Evolutionary conservation across 495 filamentous ascomycete genomes (phyloP).

Genomic region (Tetracladium setigerum): DNA sequence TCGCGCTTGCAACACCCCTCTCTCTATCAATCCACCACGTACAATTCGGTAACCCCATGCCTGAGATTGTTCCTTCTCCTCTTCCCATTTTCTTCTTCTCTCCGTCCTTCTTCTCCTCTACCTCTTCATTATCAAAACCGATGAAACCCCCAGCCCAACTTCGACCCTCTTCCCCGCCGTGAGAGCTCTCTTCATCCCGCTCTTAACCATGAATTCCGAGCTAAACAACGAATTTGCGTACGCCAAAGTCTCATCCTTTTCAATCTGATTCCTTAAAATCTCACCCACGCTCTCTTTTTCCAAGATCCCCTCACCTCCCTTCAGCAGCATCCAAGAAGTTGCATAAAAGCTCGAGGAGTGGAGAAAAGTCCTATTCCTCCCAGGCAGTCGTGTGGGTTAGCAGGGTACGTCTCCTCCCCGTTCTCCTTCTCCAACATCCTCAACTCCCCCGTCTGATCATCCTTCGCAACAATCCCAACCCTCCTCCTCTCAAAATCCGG

Average conservation of each 20-base stretch:
- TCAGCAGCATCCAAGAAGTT: conserved; percentile 6
- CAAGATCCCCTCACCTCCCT: conserved; percentile 4
- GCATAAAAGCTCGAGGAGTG: conserved; percentile 9
- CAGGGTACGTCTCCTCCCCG: too few relatives aligned
- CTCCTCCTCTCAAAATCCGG: too few relatives aligned
- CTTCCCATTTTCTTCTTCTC: conserved; percentile 4
- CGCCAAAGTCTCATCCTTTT: too few relatives aligned
- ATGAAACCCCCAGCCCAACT: background rate
- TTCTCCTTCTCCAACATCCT: too few relatives aligned
- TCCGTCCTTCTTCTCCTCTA: conserved; percentile 1
- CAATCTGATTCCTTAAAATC: conserved; percentile 8
- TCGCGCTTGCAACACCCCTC: background rate
- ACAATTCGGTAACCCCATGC: conserved; percentile 2
- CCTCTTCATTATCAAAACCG: background rate
- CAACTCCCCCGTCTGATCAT: too few relatives aligned
- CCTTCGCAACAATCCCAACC: too few relatives aligned
- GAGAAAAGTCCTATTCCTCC: conserved; percentile 15
- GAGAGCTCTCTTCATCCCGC: conserved; percentile 1
- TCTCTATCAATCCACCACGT: background rate
- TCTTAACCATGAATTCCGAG: conserved; percentile 5
- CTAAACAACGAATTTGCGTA: too few relatives aligned
- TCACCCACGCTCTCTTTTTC: conserved; percentile 2
- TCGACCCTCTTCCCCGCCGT: conserved; percentile 1
- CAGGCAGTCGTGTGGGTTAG: conserved; percentile 1
- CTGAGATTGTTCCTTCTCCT: conserved; percentile 7